phyloP scores from a whole-genome alignment of 169 alveolate genomes.

The Fabrea salina region DNA sequence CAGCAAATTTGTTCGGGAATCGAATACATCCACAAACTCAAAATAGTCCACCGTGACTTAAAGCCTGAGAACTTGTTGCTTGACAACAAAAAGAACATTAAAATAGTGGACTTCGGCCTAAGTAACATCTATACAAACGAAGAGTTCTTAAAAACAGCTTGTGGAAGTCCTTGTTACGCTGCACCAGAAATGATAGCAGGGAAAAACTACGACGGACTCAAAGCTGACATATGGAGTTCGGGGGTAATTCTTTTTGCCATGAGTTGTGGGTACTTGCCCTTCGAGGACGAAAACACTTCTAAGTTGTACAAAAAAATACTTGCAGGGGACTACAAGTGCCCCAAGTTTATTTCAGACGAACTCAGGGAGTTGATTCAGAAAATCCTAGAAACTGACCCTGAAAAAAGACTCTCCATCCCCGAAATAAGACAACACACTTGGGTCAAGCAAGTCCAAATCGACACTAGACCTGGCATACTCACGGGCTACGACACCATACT shows the following conservation, averaged over 20 bases:
- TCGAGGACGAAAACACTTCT: slow-evolving; percentile 78
- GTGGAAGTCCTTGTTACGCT: slow-evolving; percentile 86
- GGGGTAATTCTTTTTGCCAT: slow-evolving; percentile 76
- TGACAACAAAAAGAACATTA: slow-evolving; percentile 61
- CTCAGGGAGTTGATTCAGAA: slow-evolving; percentile 62
- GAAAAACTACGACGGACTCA: slow-evolving; percentile 79
- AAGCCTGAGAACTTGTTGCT: too few species aligned
- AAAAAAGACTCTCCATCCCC: slow-evolving; percentile 48
- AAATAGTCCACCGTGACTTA: slow-evolving; percentile 69
- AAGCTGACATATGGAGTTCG: slow-evolving; percentile 75
- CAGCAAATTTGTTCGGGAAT: slow-evolving; percentile 60
- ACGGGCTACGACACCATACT: slow-evolving; percentile 40
- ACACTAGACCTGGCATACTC: too few species aligned
- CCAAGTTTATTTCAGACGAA: slow-evolving; percentile 51
- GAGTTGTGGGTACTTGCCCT: slow-evolving; percentile 80
- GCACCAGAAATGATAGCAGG: too few species aligned
- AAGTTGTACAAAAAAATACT: slow-evolving; percentile 73
- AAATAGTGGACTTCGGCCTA: slow-evolving; percentile 78
- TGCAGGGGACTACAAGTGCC: slow-evolving; percentile 57
- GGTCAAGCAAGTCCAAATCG: slow-evolving; percentile 48
- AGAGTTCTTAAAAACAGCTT: slow-evolving; percentile 53
- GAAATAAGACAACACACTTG: neutral
- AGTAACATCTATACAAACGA: slow-evolving; percentile 61
- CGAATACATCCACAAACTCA: slow-evolving; percentile 61
- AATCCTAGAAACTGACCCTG: slow-evolving; percentile 71